phyloP scores from a whole-genome alignment of 768 basidiomycete species.

The Steccherinum ochraceum region DNA sequence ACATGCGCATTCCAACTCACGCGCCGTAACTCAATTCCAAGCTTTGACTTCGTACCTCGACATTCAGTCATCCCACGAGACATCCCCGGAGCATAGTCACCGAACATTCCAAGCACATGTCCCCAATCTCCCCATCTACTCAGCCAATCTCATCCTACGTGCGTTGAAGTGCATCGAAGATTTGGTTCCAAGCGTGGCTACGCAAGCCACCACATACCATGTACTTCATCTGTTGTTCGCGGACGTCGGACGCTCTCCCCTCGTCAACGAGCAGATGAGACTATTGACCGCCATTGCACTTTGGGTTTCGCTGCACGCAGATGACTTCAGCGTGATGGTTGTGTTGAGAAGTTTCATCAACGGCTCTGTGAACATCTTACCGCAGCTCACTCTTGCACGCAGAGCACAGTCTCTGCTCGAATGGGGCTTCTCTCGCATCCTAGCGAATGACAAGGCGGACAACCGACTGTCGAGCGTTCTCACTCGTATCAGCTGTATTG shows the following conservation, averaged over 20 bases:
- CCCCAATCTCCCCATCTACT: conserved; percentile 62
- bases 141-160: conserved; percentile 41
- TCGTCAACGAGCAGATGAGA: conserved; percentile 82
- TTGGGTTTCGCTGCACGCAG: conserved; percentile 58
- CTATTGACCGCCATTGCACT: conserved; percentile 67
- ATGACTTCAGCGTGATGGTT: conserved; percentile 48
- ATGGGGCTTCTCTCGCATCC: conserved; percentile 49
- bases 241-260: conserved; percentile 53
- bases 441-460: conserved; percentile 29
- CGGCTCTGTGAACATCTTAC: conserved; percentile 58
- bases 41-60: conserved; percentile 46
- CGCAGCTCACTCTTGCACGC: conserved; percentile 59
- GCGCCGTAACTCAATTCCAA: conserved; percentile 39
- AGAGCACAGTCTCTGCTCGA: conserved; percentile 72
- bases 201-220: conserved; percentile 66
- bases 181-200: conserved; percentile 34
- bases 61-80: no score
- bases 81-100: not conserved
- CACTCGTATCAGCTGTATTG: conserved; percentile 57
- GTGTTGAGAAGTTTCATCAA: conserved; percentile 66
- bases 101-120: conserved; percentile 44
- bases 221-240: conserved; percentile 69
- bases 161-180: conserved; percentile 56
- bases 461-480: conserved; percentile 57
- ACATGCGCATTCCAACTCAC: conserved; percentile 26